Base-by-base conservation (phyloP, 441 rosid genomes). In the Arabidopsis lyrata region DNA sequence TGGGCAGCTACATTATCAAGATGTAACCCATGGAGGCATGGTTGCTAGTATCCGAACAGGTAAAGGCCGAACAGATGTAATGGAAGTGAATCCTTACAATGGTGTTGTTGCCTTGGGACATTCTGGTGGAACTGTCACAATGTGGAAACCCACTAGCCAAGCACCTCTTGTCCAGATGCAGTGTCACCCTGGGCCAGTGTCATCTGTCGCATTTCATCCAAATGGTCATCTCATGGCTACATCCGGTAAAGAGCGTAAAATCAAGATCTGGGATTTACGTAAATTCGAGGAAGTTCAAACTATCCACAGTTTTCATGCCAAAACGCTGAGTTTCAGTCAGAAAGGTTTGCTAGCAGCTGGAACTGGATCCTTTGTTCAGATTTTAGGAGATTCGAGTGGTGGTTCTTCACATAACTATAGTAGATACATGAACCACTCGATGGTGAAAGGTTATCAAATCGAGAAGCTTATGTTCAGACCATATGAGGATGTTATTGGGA, bases 141-240 rank as follows among this genome's bases (percentile, higher is more conserved):
- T 92, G 99, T 95, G 99, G 99, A 92, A 90, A 78, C 99, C 98
- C 35, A 95, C 97, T 18, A 83, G 80, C 48, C 74, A 86, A 5
- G 84, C 78, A 59, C 98, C 97, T 12, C 85, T 92, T 3, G 88
- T 92, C 78, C 92, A 87, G 83, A 90, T 95, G 90, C 84, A 88
- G 27, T 89, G 94, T 66, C 97, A 95, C 75, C 88, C 73, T 0
- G 97, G 97, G 5, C 85, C 99, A n/a, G 24, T 95, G 50, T 81
- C 97, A 1, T 87, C 94, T 18, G 44, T 88, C 42, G 97, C 99
- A 13, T 95, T 95, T 83, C 99, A 95, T 81, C 95, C 96, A 36
- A 88, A 89, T 63, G 97, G 99, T 53, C 91, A 89, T 74, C 84
- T 92, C 61, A 88, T 95, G 99, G 99, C 97, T 53, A 95, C 99